Conservation (phyloP, 192 early-diverging fungal genomes). For the Dispira parvispora region DNA sequence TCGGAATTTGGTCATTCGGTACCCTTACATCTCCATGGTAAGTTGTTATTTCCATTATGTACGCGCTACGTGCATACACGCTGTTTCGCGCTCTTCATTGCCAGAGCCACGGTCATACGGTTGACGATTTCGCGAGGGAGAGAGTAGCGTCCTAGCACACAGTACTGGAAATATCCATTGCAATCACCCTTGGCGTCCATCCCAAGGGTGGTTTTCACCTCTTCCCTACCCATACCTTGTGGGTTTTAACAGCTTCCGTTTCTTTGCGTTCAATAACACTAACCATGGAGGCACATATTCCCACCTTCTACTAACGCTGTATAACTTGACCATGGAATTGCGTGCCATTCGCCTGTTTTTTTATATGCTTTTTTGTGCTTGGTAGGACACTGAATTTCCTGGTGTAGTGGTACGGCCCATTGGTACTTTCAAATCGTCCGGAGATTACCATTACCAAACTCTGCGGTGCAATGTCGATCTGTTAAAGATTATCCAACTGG, state of each 20-base stretch:
- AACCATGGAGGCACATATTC: too few species aligned
- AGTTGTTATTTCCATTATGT: constrained; percentile 9
- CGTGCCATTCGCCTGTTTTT: background rate
- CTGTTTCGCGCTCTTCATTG: background rate
- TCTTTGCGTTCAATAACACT: background rate
- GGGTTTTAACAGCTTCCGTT: constrained; percentile 4
- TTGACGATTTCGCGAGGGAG: too few species aligned
- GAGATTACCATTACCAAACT: constrained; percentile 97
- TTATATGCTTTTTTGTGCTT: background rate
- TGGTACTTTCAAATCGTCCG: constrained; percentile 84
- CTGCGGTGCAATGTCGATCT: constrained; percentile 95
- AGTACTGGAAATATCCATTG: background rate
- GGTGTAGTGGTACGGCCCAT: constrained; percentile 98
- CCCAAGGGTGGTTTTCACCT: background rate
- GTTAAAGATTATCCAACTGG: constrained; percentile 94
- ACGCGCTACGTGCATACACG: background rate
- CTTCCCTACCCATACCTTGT: background rate
- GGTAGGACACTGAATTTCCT: constrained; percentile 94
- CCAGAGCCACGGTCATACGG: background rate
- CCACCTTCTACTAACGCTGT: too few species aligned
- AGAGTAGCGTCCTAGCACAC: too few species aligned
- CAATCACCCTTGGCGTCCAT: background rate
- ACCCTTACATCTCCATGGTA: constrained; percentile 95
- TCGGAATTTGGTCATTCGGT: constrained; percentile 74
- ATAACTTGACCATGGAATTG: too few species aligned